These are phyloP conservation scores for Suhomyces tanzawaensis DNA, from an alignment of 805 yeast genomes.

Conservation along the genomic window DNA sequence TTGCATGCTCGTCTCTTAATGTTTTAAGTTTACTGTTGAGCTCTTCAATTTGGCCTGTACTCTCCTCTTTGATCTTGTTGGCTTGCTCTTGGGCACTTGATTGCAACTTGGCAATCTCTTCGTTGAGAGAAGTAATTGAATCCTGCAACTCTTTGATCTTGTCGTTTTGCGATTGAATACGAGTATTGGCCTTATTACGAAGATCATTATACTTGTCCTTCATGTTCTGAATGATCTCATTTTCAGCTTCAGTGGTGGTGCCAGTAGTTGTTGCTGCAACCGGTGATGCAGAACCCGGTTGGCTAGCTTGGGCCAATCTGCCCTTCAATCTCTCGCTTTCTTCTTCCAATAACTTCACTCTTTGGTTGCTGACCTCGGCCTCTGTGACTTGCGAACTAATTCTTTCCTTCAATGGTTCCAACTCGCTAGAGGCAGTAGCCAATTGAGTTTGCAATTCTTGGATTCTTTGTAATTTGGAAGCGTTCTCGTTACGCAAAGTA, in stretches of 20 bases:
- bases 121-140: slow-evolving; percentile 20
- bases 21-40: slow-evolving; percentile 11
- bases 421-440: slow-evolving; percentile 22
- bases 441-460: slow-evolving; percentile 41
- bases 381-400: slow-evolving; percentile 36
- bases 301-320: not conserved
- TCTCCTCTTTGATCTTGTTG: slow-evolving; percentile 6
- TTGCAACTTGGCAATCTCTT: slow-evolving; percentile 16
- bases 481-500: slow-evolving; percentile 55
- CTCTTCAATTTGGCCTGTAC: not conserved
- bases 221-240: slow-evolving; percentile 26
- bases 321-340: slow-evolving; percentile 60
- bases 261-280: not conserved
- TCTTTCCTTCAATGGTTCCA: slow-evolving; percentile 47
- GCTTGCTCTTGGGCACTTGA: slow-evolving; percentile 6
- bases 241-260: slow-evolving; percentile 6
- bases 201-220: slow-evolving; percentile 30
- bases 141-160: slow-evolving; percentile 27
- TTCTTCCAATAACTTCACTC: slow-evolving; percentile 44
- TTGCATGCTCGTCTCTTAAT: slow-evolving; percentile 10
- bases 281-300: not conserved
- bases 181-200: slow-evolving; percentile 25
- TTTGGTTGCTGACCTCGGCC: slow-evolving; percentile 48
- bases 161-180: slow-evolving; percentile 22
- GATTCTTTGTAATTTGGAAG: slow-evolving; percentile 18